Evolutionary conservation across 2,329 filamentous ascomycete genomes (phyloP).

Genomic region (Drechmeria coniospora): DNA sequence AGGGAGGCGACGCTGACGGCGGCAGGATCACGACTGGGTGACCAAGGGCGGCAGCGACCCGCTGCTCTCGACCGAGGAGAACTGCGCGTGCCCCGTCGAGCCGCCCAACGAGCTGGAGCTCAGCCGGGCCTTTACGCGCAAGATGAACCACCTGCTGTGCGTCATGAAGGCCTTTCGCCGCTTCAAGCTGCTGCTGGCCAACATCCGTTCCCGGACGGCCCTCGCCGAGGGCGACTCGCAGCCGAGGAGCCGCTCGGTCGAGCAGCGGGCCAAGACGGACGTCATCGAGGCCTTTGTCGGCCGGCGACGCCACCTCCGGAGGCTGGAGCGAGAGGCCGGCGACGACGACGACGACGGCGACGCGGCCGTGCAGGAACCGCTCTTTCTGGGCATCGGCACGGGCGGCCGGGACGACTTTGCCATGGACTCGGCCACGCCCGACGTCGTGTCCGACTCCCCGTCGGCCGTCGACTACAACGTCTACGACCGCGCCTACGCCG

Average conservation of each 20-base stretch:
- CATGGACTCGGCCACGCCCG: slow-evolving; percentile 20
- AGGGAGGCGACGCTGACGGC: not conserved
- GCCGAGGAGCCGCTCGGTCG: slow-evolving; percentile 11
- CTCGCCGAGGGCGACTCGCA: too few species aligned
- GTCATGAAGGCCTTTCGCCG: slow-evolving; percentile 85
- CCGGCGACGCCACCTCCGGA: slow-evolving; percentile 30
- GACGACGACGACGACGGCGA: slow-evolving; percentile 34
- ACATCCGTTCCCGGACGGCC: slow-evolving; percentile 11
- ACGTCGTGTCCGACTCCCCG: slow-evolving; percentile 68
- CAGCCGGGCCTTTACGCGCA: slow-evolving; percentile 77
- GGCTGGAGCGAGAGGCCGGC: slow-evolving; percentile 11
- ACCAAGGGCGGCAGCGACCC: slow-evolving; percentile 65
- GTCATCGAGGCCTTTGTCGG: slow-evolving; percentile 34
- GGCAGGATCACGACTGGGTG: slow-evolving; percentile 81
- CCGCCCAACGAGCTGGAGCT: slow-evolving; percentile 82
- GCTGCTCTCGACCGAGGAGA: slow-evolving; percentile 69
- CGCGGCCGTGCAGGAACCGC: slow-evolving; percentile 41
- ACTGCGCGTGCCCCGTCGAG: slow-evolving; percentile 66
- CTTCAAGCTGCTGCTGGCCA: slow-evolving; percentile 61
- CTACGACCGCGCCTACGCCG: slow-evolving; percentile 73
- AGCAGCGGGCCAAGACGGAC: slow-evolving; percentile 24
- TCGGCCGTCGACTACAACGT: slow-evolving; percentile 73
- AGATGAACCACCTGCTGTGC: slow-evolving; percentile 72
- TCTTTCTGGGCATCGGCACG: slow-evolving; percentile 64
- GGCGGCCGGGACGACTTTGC: slow-evolving; percentile 35